Base-by-base conservation (phyloP, 495 filamentous ascomycete genomes). In the Penicillium roqueforti region DNA sequence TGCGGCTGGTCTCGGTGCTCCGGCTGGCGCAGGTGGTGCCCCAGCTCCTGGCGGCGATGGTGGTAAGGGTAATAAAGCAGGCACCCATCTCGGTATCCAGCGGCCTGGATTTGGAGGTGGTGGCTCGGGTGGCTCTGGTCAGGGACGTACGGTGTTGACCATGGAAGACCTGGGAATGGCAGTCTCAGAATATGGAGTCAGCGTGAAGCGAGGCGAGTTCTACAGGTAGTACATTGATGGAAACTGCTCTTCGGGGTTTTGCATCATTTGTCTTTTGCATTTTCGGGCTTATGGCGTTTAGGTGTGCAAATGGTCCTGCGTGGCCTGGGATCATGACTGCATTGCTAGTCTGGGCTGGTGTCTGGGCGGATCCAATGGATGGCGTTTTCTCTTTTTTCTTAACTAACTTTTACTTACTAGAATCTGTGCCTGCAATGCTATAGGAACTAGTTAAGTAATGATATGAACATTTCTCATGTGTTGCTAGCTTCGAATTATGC, bases 101-200 rank as follows among this genome's bases (percentile, higher is more conserved):
- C 72, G 93, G 46, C 84, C 95, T 20, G 95, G 93, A 5, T 97
- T 88, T 71, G 93, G 91, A 10, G 92, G 91, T 60, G 93, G 92
- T 56, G 93, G 92, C 0, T 88, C 88, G 47, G 95, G 91, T 22
- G 90, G 92, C 0, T 87, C 87, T 38, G 76, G 75, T 6, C 89
- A 93, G 71, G 93, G 92, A 37, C 81, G 92, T 47, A 97, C 93
- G 32, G 93, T 98, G 57, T 73, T 98, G 53, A 97, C 95, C 6
- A 97, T 98, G 93, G 93, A 98, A 74, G 93, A 98, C 78, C 68
- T 98, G 63, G 93, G 93, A 3, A 96, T 95, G 87, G 93, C 93
- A 6, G 93, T 97, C 18, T 87, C 88, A 0, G 93, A 97, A 74
- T 97, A 96, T 74, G 93, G 95, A 0, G 91, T 97, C 46, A 97